A percentile compares a stretch with the other conserved stretches of the same genome.
Conservation (phyloP, 2,329 filamentous ascomycete genomes). For the Pseudocercospora fuligena region DNA sequence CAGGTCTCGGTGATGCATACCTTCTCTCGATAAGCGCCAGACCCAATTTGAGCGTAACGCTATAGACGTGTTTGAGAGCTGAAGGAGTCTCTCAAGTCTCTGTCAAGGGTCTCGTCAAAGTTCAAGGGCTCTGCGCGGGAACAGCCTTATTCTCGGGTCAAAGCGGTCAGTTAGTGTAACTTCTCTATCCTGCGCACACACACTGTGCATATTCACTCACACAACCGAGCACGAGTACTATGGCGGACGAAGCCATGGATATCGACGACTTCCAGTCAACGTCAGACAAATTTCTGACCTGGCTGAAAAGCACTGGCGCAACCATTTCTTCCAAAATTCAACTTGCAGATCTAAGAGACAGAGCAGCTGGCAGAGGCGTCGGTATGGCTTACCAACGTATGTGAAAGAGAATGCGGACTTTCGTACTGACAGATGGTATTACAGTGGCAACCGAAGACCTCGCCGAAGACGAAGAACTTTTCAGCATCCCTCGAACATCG, state of each 20-base stretch:
- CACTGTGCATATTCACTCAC: slow-evolving; percentile 9
- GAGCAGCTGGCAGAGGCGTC: slow-evolving; percentile 65
- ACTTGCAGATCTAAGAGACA: slow-evolving; percentile 61
- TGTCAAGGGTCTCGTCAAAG: background rate
- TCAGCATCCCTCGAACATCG: slow-evolving; percentile 73
- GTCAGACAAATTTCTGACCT: slow-evolving; percentile 61
- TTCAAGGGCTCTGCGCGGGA: slow-evolving; percentile 2
- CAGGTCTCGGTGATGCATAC: too few species aligned
- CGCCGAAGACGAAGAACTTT: slow-evolving; percentile 74
- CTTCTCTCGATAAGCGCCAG: too few species aligned
- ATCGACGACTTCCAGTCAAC: slow-evolving; percentile 42
- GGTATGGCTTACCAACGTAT: slow-evolving; percentile 52
- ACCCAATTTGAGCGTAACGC: background rate
- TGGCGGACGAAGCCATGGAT: slow-evolving; percentile 25
- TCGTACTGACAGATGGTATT: slow-evolving; percentile 12
- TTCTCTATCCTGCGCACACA: slow-evolving; percentile 1
- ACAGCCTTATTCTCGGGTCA: background rate
- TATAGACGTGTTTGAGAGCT: background rate
- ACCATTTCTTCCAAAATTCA: slow-evolving; percentile 62
- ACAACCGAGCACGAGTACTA: slow-evolving; percentile 13
- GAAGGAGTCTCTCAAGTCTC: too few species aligned
- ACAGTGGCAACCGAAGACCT: slow-evolving; percentile 74
- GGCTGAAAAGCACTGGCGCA: slow-evolving; percentile 60
- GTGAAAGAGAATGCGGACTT: background rate
- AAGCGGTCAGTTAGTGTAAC: slow-evolving; percentile 6